A percentile compares a stretch with the other conserved stretches of the same genome.
Evolutionary conservation across 2,329 filamentous ascomycete genomes (phyloP).

Genomic region (Trichoderma oligosporum): DNA sequence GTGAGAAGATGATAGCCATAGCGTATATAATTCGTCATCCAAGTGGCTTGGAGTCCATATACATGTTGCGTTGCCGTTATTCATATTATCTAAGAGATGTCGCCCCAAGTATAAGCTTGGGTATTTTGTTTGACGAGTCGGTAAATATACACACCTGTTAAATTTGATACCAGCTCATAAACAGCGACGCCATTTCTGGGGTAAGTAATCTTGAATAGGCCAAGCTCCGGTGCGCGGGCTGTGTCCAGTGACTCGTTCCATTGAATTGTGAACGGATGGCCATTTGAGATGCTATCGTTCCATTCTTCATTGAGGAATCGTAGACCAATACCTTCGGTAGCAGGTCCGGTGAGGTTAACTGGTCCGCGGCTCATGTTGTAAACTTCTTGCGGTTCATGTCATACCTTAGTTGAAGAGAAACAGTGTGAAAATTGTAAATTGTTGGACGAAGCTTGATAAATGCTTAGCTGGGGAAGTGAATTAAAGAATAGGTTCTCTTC

Average conservation of each 20-base stretch:
- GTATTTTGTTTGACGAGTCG: background rate
- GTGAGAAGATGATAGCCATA: conserved; percentile 29
- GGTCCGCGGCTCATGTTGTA: conserved; percentile 12
- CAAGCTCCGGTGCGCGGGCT: conserved; percentile 24
- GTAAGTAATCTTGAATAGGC: conserved; percentile 32
- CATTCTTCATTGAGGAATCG: conserved; percentile 34
- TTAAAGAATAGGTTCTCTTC: background rate
- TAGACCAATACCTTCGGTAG: conserved; percentile 28
- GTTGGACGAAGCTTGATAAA: background rate
- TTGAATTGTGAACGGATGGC: conserved; percentile 27
- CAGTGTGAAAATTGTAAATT: background rate
- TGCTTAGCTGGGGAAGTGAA: background rate
- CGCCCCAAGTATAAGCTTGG: conserved; percentile 12
- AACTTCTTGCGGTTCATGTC: conserved; percentile 5
- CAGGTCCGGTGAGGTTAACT: conserved; percentile 11
- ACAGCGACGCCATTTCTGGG: conserved; percentile 30
- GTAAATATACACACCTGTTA: conserved; percentile 31
- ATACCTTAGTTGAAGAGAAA: background rate
- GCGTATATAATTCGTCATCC: conserved; percentile 28
- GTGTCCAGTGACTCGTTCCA: conserved; percentile 31
- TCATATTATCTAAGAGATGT: conserved; percentile 26
- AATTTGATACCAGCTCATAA: conserved; percentile 30
- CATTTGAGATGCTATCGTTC: conserved; percentile 35
- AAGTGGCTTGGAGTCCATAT: conserved; percentile 31
- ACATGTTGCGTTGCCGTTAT: conserved; percentile 25